A percentile compares a stretch with the other conserved stretches of the same genome.
Conservation (phyloP, 176 grass and related monocot species). For the Coix lacrymajobi region DNA sequence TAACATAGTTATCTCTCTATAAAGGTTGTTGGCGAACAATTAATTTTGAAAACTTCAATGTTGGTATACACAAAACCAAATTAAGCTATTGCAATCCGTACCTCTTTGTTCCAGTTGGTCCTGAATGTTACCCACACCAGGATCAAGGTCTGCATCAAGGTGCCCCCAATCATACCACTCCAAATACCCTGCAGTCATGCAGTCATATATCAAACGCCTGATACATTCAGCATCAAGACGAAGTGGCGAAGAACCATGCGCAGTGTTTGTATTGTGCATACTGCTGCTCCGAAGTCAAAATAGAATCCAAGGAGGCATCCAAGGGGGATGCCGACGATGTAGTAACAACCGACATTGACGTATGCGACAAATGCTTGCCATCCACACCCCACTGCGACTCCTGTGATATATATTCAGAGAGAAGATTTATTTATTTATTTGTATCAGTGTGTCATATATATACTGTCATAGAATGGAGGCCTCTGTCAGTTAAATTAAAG, state of each 20-base stretch:
- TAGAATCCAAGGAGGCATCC: conserved; percentile 39
- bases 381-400: conserved; percentile 42
- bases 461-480: too few relatives aligned
- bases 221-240: neutral
- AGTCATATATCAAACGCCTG: neutral
- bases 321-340: conserved; percentile 33
- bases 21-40: neutral
- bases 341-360: conserved; percentile 48
- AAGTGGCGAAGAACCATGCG: neutral
- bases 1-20: neutral
- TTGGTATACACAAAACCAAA: neutral
- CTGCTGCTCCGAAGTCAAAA: conserved; percentile 34
- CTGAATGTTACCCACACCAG: conserved; percentile 56
- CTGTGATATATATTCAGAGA: neutral
- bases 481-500: too few relatives aligned
- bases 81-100: neutral
- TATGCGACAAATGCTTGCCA: conserved; percentile 54
- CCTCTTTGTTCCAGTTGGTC: conserved; percentile 78
- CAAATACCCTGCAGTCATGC: conserved; percentile 57
- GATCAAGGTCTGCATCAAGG: conserved; percentile 69
- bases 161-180: conserved; percentile 79
- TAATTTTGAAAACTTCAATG: neutral
- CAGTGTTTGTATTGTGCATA: neutral
- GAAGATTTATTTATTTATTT: too few relatives aligned
- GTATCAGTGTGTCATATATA: neutral